Evolutionary conservation across 164 flowering plant genomes (phyloP).

Genomic region (Chimonanthus salicifolius): DNA sequence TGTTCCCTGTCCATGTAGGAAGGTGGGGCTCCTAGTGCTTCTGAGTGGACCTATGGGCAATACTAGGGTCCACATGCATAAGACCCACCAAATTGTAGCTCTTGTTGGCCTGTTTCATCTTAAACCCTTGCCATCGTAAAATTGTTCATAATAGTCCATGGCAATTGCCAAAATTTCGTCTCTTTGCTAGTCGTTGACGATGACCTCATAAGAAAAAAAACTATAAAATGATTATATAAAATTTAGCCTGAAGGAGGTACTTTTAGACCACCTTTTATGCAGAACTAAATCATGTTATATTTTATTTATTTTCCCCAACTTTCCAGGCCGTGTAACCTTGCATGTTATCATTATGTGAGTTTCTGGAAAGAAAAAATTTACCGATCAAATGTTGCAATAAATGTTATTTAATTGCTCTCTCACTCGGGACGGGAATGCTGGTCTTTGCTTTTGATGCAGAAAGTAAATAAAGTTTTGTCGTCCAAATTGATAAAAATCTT

Average conservation of each 20-base stretch:
- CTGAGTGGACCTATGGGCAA: too few species aligned
- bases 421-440: neutral
- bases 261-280: neutral
- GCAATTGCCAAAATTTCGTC: too few species aligned
- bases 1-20: too few species aligned
- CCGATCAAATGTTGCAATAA: neutral
- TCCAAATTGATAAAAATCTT: neutral
- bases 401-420: too few species aligned
- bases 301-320: neutral
- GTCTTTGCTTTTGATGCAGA: neutral
- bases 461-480: neutral
- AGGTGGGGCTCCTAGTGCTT: too few species aligned
- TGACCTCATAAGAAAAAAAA: neutral
- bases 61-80: too few species aligned
- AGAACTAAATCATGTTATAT: neutral
- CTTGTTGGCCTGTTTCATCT: too few species aligned
- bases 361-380: neutral
- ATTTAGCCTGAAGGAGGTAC: neutral
- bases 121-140: too few species aligned
- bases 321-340: neutral
- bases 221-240: neutral
- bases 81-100: too few species aligned
- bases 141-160: too few species aligned
- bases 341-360: neutral
- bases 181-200: too few species aligned